A percentile compares a stretch with the other conserved stretches of the same genome.
Evolutionary conservation across 768 basidiomycete species (phyloP).

Genomic region (Leccinum broughii): DNA sequence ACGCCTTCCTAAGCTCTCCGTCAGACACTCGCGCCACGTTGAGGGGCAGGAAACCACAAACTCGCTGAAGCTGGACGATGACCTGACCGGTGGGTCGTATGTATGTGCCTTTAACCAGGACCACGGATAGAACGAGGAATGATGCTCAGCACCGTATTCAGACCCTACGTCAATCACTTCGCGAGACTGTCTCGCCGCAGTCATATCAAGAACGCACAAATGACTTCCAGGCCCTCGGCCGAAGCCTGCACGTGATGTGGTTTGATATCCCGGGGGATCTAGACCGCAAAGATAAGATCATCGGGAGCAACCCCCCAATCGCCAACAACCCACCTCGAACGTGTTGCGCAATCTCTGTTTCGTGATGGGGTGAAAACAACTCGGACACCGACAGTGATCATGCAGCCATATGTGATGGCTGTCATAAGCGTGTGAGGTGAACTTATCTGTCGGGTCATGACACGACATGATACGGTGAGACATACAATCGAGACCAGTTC

Average conservation of each 20-base stretch:
- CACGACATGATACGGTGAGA: conserved; percentile 10
- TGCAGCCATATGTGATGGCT: conserved; percentile 92
- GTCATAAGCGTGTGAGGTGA: neutral
- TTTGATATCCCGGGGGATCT: conserved; percentile 79
- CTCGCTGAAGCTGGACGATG: conserved; percentile 37
- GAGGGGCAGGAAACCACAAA: conserved; percentile 32
- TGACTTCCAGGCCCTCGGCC: conserved; percentile 65
- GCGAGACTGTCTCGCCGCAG: neutral
- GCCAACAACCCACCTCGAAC: conserved; percentile 56
- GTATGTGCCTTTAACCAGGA: conserved; percentile 76
- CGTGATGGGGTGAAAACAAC: conserved; percentile 84
- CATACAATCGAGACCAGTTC: conserved; percentile 78
- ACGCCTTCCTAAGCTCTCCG: conserved; percentile 48
- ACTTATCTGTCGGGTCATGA: neutral
- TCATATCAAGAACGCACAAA: conserved; percentile 51
- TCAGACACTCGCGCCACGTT: neutral
- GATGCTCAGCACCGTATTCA: conserved; percentile 42
- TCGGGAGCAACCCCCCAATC: neutral
- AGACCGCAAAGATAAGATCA: conserved; percentile 3
- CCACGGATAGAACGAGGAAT: conserved; percentile 88
- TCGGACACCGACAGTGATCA: conserved; percentile 88
- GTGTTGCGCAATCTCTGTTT: conserved; percentile 90
- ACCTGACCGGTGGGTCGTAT: conserved; percentile 67
- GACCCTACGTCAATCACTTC: conserved; percentile 22
- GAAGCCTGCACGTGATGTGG: conserved; percentile 60